Percentiles rank a stretch among this genome's conserved stretches.
Evolutionary conservation across 2,329 filamentous ascomycete species (phyloP).

Genomic region (Aspergillus ochraceus): DNA sequence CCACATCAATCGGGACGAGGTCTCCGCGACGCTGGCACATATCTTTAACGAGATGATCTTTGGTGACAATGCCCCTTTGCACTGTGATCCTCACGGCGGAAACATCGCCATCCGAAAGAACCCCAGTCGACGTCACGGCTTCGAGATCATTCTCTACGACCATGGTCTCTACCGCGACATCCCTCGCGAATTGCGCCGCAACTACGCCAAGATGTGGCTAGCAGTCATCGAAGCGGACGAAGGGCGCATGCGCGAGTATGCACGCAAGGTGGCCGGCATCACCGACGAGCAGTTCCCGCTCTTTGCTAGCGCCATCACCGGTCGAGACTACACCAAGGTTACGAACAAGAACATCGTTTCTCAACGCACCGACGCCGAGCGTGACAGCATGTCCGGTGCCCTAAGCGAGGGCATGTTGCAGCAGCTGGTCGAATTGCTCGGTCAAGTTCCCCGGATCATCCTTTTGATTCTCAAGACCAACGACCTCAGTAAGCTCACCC

Average conservation of each 20-base stretch:
- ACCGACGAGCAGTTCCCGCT: slow-evolving; percentile 88
- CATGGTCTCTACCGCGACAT: slow-evolving; percentile 96
- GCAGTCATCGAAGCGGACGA: slow-evolving; percentile 91
- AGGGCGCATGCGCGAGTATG: slow-evolving; percentile 80
- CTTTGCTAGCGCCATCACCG: slow-evolving; percentile 95
- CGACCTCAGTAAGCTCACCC: slow-evolving; percentile 67
- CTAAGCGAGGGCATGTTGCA: slow-evolving; percentile 85
- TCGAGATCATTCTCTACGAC: slow-evolving; percentile 94
- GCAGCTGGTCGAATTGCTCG: slow-evolving; percentile 83
- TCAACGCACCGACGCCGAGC: slow-evolving; percentile 71
- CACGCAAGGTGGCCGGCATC: slow-evolving; percentile 84
- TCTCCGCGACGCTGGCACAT: slow-evolving; percentile 82
- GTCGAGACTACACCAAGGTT: slow-evolving; percentile 81
- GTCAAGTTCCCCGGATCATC: slow-evolving; percentile 86
- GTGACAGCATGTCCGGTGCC: slow-evolving; percentile 79
- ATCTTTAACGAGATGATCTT: slow-evolving; percentile 99
- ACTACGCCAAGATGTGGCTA: slow-evolving; percentile 96
- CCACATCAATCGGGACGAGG: slow-evolving; percentile 89
- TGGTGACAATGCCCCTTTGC: slow-evolving; percentile 79
- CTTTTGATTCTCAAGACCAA: slow-evolving; percentile 97
- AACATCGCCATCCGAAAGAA: slow-evolving; percentile 92
- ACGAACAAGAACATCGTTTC: slow-evolving; percentile 56
- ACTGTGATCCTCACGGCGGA: slow-evolving; percentile 95
- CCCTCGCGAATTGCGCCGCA: slow-evolving; percentile 71
- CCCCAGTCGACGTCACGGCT: slow-evolving; percentile 66